Evolutionary conservation across 1,284 basidiomycete genomes (phyloP).

Genomic region (Puccinia triticina): DNA sequence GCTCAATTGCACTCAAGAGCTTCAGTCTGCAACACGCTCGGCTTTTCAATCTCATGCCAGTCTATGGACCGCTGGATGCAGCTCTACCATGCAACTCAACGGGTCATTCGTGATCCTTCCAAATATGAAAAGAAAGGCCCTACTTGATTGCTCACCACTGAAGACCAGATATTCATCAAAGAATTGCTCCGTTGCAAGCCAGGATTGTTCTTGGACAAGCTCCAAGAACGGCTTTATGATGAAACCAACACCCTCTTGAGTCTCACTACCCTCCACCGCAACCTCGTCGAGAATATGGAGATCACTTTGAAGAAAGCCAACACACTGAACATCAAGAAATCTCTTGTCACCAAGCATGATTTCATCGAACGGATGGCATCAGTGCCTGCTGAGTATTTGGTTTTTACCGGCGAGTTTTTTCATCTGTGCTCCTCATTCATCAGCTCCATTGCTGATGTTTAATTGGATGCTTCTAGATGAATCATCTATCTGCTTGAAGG

Average conservation of each 20-base stretch:
- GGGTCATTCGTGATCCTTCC: background rate
- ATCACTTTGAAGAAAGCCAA: conserved; percentile 17
- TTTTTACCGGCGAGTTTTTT: background rate
- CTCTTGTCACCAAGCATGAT: background rate
- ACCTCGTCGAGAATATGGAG: background rate
- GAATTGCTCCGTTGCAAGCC: background rate
- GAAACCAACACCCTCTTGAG: background rate
- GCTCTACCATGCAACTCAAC: background rate
- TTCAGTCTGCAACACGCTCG: background rate
- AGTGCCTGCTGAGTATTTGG: background rate
- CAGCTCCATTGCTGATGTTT: background rate
- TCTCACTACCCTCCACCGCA: background rate
- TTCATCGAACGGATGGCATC: background rate
- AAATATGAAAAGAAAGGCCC: background rate
- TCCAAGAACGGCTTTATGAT: background rate
- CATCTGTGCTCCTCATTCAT: too few species aligned
- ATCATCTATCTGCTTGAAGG: background rate
- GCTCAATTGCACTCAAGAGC: background rate
- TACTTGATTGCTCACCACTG: background rate
- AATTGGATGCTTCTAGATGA: background rate
- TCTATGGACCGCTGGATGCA: background rate
- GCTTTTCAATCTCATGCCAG: background rate
- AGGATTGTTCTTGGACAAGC: background rate
- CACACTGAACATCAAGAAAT: background rate
- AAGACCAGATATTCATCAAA: background rate